phyloP scores from a whole-genome alignment of 768 basidiomycete species.

The Kwoniella pini region DNA sequence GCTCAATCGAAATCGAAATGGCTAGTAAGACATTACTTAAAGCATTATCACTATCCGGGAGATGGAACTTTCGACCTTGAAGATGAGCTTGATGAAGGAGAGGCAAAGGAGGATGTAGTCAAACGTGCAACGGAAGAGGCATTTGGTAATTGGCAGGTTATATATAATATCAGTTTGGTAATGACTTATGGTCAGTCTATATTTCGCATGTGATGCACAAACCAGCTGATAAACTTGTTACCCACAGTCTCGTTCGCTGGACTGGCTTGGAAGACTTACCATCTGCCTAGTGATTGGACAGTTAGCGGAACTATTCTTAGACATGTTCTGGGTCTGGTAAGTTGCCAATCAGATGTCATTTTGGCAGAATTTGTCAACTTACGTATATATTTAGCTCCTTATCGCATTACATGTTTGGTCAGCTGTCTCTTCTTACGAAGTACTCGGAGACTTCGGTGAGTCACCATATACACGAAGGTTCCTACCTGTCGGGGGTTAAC shows the following conservation, averaged over 20 bases:
- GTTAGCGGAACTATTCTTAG: conserved; percentile 82
- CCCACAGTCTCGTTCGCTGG: conserved; percentile 74
- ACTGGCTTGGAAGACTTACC: conserved; percentile 87
- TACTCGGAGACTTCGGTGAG: conserved; percentile 86
- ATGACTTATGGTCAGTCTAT: conserved; percentile 81
- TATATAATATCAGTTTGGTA: conserved; percentile 87
- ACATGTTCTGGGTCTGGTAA: conserved; percentile 81
- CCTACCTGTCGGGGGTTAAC: too few species aligned
- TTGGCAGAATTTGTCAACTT: not conserved
- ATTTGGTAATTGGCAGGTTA: conserved; percentile 89
- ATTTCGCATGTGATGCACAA: not conserved
- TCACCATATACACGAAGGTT: too few species aligned
- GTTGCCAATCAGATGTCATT: conserved; percentile 49
- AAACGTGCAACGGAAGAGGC: conserved; percentile 86
- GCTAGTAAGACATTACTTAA: conserved; percentile 88
- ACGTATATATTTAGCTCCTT: conserved; percentile 68
- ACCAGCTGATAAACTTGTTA: not conserved
- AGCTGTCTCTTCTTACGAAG: conserved; percentile 84
- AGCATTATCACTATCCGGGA: conserved; percentile 79
- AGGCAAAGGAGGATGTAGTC: conserved; percentile 64
- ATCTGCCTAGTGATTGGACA: conserved; percentile 77
- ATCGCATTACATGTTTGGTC: conserved; percentile 90
- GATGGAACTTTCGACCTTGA: conserved; percentile 17
- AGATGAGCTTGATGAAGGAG: conserved; percentile 9
- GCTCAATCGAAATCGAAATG: conserved; percentile 85